Evolutionary conservation across 371 early-diverging fungal species (phyloP), one percentile per base, ranked within the genome.

Genomic region (Actinomortierella ambigua): DNA sequence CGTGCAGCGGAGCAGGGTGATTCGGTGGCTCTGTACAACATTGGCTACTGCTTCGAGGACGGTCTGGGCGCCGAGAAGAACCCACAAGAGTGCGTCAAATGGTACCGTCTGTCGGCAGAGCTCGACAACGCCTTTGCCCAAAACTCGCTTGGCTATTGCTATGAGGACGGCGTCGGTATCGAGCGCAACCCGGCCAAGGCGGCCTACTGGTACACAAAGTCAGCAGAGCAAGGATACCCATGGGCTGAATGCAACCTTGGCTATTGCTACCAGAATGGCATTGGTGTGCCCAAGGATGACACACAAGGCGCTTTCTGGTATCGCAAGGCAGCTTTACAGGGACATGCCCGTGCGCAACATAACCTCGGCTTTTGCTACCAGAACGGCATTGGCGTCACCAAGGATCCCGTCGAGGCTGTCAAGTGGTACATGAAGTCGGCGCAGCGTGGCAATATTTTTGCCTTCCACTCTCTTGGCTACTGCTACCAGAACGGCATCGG

Each of bases 401-500:
- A 85, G 59, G 75, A 90, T 59, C 77, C 84, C 17, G 69, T 64
- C 23, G 80, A 82, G 60, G 95, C 96, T 11, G 81, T 90, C 53
- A 64, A 77, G 64, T 91, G 88, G 89, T 93, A 84, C 69, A 79
- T 79, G 53, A 82, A 84, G 51, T 83, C 93, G 24, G 94, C 95
- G 2, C 87, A 84, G 41, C 85, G 85, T 29, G 92, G 90, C 23
- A 90, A 93, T 57, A 83, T 89, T 13, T 87, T 91, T 61, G 95
- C 93, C 2, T 85, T 86, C 53, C 93, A 93, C 53, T 91, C 92
- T 2, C 82, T 96, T 34, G 98, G 95, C 7, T 94, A 90, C 65
- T 96, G 96, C 68, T 95, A 89, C 68, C 93, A 93, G 53, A 92
- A 96, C 65, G 96, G 95, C 17, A 82, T 92, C 44, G 95, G 95